Conservation (phyloP, 345 rosid genomes). For the Boechera stricta region DNA sequence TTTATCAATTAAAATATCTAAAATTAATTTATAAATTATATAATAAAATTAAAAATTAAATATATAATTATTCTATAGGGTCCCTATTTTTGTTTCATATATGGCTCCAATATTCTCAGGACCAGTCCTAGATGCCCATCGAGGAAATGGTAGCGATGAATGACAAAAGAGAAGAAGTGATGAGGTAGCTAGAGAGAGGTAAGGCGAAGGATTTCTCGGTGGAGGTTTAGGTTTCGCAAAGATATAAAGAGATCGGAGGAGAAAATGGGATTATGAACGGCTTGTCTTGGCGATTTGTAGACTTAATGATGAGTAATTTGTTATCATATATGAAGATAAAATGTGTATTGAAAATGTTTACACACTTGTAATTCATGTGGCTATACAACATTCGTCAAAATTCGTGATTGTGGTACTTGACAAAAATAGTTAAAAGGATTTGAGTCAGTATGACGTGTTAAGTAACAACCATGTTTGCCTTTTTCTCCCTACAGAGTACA, state of each 20-base stretch:
- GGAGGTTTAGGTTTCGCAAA: background rate
- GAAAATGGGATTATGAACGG: background rate
- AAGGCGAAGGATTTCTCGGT: background rate
- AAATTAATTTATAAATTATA: no score
- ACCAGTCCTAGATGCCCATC: no score
- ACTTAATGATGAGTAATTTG: background rate
- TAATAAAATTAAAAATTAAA: no score
- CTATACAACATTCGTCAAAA: background rate
- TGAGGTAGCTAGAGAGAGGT: background rate
- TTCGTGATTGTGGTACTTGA: background rate
- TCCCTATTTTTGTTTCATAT: no score
- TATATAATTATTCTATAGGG: no score
- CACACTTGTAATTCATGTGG: background rate
- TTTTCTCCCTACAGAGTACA: background rate
- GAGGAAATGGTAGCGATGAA: no score
- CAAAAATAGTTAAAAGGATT: background rate
- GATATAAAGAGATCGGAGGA: background rate
- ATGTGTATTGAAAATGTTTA: background rate
- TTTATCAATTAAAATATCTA: no score
- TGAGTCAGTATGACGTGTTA: background rate
- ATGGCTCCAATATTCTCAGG: no score
- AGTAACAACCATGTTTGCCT: background rate
- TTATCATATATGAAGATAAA: background rate
- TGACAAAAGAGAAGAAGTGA: no score
- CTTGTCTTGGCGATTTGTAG: background rate